Evolutionary conservation across 495 filamentous ascomycete genomes (phyloP).

Genomic region (Penicillium goetzii): DNA sequence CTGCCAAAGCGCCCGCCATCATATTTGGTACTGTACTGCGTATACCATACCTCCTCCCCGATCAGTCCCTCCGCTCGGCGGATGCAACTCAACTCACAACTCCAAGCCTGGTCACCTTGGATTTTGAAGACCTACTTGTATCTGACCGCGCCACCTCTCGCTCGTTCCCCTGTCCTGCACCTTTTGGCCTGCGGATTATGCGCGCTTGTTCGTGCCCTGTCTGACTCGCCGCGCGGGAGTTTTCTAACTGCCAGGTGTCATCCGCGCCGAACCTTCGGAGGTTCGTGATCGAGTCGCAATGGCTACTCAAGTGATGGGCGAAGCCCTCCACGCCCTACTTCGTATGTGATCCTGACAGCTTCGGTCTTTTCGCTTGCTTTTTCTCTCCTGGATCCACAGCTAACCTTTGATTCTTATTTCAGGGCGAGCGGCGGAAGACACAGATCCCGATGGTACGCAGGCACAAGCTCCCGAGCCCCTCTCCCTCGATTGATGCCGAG

Average conservation of each 20-base stretch:
- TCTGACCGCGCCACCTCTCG: slow-evolving; percentile 7
- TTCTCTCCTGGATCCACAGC: neutral
- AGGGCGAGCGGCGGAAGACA: slow-evolving; percentile 46
- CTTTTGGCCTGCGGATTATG: slow-evolving; percentile 39
- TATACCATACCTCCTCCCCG: slow-evolving; percentile 18
- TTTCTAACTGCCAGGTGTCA: slow-evolving; percentile 38
- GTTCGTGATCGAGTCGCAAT: slow-evolving; percentile 37
- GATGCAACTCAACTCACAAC: slow-evolving; percentile 29
- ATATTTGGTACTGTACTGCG: slow-evolving; percentile 16
- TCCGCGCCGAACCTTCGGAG: slow-evolving; percentile 32
- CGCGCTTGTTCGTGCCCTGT: slow-evolving; percentile 33
- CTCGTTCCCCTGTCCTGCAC: slow-evolving; percentile 9
- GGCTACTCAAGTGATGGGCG: slow-evolving; percentile 45
- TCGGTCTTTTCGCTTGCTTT: neutral
- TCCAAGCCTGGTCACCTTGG: slow-evolving; percentile 12
- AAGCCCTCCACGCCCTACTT: slow-evolving; percentile 43
- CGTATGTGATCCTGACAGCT: slow-evolving; percentile 35
- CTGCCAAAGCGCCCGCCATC: neutral
- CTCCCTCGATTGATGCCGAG: slow-evolving; percentile 14
- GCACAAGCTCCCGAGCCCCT: slow-evolving; percentile 10
- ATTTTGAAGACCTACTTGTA: slow-evolving; percentile 8
- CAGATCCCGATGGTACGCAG: slow-evolving; percentile 57
- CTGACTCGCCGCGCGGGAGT: slow-evolving; percentile 33
- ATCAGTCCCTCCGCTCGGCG: slow-evolving; percentile 26
- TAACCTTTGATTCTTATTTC: slow-evolving; percentile 24